Evolutionary conservation across 2,329 filamentous ascomycete genomes (phyloP).

Genomic region (Torrubiellomyces zombiae): DNA sequence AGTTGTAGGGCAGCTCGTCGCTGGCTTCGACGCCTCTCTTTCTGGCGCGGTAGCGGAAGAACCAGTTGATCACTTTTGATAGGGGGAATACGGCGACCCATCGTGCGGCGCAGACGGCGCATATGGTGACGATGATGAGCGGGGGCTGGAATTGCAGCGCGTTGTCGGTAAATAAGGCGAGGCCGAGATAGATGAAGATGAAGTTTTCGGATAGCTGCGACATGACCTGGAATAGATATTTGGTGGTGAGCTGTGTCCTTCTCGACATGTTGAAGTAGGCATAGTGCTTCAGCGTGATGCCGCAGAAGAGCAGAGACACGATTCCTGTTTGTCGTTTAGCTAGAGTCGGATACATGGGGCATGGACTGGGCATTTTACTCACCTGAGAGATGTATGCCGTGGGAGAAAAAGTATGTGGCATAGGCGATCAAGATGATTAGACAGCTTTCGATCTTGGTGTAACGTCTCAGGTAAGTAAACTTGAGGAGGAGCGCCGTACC

Average conservation of each 20-base stretch:
- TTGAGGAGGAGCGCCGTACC: constrained; percentile 78
- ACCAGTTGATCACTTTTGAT: constrained; percentile 77
- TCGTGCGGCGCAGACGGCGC: constrained; percentile 80
- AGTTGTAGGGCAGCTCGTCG: constrained; percentile 84
- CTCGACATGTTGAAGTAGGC: constrained; percentile 99
- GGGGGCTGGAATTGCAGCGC: constrained; percentile 82
- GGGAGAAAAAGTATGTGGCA: constrained; percentile 94
- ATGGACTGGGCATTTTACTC: constrained; percentile 16
- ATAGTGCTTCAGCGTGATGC: constrained; percentile 96
- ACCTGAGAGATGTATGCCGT: constrained; percentile 93
- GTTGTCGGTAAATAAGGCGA: constrained; percentile 86
- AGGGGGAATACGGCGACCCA: constrained; percentile 93
- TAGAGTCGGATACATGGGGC: not conserved
- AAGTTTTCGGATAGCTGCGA: constrained; percentile 97
- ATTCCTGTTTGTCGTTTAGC: constrained; percentile 45
- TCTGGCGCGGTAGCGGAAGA: constrained; percentile 71
- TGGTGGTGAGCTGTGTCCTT: constrained; percentile 90
- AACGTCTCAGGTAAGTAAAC: constrained; percentile 81
- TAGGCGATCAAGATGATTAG: constrained; percentile 88
- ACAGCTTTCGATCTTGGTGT: constrained; percentile 94
- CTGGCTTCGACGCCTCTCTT: constrained; percentile 56
- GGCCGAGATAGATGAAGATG: constrained; percentile 95
- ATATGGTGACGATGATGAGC: constrained; percentile 81
- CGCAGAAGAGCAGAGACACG: constrained; percentile 90
- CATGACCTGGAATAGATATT: constrained; percentile 90